Base-by-base conservation (phyloP, 345 rosid genomes). In the Salix purpurea region DNA sequence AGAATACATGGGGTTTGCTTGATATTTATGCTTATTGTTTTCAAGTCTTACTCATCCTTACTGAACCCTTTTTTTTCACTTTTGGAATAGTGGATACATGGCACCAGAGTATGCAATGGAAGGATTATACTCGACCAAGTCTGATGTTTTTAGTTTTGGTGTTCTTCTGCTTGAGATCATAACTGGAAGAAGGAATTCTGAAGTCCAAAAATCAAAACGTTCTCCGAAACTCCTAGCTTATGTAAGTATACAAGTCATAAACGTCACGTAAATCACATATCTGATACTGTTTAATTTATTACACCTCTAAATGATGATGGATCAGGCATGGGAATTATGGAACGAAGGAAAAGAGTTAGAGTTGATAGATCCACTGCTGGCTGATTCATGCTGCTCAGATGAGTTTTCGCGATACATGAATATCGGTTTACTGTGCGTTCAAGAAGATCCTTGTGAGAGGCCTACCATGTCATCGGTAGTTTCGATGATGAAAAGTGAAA, bases 101-200 rank as follows among this genome's bases (percentile, higher is more conserved):
- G 89, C 92, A 44, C 90, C 90, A 5, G 89, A 91, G 65, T 89
- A 89, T 70, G 87, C 72, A 15, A 75, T 79, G 79, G 83, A 74
- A 3, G 93, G 91, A 32, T 77, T 84, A 15, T 83, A 85, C 80
- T 89, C 91, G 0, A 78, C 77, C n/a, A 89, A 91, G 32, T 86
- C 91, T 3, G 92, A 91, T 44, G 89, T 87, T 56, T 87, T 74
- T 66, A 89, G 93, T 70, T 91, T 88, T 28, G 91, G 91, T 32
- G 90, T 89, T 65, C 67, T 89, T 16, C 46, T 91, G 75, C 78
- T 91, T 28, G 95, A 91, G 78, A 87, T 89, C 46, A 76, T 89
- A 13, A 89, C 87, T 23, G 91, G 93, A 8, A 71, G 48, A 73
- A 86, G 50, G 71, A 85, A 83, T 11, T 75, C 32, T 40, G 74